Base-by-base conservation (phyloP, 768 basidiomycete genomes). In the Panellus pusillus region DNA sequence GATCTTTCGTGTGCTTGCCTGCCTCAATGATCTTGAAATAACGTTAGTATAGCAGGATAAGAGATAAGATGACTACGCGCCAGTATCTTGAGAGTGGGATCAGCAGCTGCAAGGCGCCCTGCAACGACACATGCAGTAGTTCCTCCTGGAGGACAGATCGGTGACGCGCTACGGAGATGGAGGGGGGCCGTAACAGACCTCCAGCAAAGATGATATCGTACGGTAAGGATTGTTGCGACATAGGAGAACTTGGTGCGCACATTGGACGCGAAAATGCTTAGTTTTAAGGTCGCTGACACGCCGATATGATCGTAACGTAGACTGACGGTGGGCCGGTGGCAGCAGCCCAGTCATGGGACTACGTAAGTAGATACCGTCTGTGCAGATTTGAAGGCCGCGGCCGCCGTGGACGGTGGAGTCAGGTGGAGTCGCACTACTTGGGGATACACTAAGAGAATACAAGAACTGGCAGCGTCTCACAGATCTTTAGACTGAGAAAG, bases 51-150 rank as follows among this genome's bases (percentile, higher is more conserved):
- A 6, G 24, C 42, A 38, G n/a, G n/a, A 9, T 24, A 9, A 13
- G 14, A 32, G 32, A 19, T 8, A 24, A 27, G 9, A 24, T 35
- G 36, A 44, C 13, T 5, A 59, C 70, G 48, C 58, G 76, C 78
- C 12, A 87, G 77, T 44, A 87, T 83, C 60, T 73, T 81, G 45
- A 87, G 65, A 4, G 68, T 64, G 0, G 83, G 78, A 38, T 84
- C 78, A 0, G 82, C 79, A 0, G 72, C 73, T 0, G 79, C 72
- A 3, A 89, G 74, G 31, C 84, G 77, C 0, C 79, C 75, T 9
- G 82, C 85, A n/a, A 75, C 65, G 11, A 87, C 69, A 58, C 84
- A 84, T 5, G 77, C 82, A n/a, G 76, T 55, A 4, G 82, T 73
- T 29, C 85, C 85, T 35, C 79, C 78, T 79, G 19, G 8, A 29